Base-by-base conservation (phyloP, 129 eudicot species). In the Centella asiatica region DNA sequence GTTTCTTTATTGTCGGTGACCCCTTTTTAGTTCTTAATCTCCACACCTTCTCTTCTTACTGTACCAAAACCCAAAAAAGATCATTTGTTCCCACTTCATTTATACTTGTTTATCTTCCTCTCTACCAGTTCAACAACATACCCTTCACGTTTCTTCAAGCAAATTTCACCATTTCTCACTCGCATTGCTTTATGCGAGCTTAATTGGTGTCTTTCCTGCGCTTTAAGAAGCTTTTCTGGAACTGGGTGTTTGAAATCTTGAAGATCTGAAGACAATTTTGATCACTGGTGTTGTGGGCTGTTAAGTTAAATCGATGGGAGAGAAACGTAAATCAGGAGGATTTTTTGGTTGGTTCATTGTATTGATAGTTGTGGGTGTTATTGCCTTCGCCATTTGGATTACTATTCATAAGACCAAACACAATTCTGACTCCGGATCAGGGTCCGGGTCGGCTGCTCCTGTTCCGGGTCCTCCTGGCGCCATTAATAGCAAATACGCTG, bases 401-500 rank as follows among this genome's bases (percentile, higher is more conserved):
- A 64, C 73, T 17, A 45, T 77, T 51, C 73, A 62, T 53, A 77
- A 71, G 62, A 84, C 77, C 27, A 34, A n/a, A 7, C 44, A 75
- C 15, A 23, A 63, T 44, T 45, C 52, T 20, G 68, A 64, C n/a
- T 40, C 48, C 17, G n/a, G n/a, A n/a, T n/a, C n/a, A n/a, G n/a
- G n/a, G n/a, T n/a, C n/a, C n/a, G 27, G 6, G 5, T 48, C 54
- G 36, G 61, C 50, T 1, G 73, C 50, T 15, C 76, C 88, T 33
- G 88, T 80, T 65, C 86, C 92, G 0, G 92, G 95, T 31, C 84
- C 95, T 53, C 97, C 97, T 1, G 97, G 92, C 25, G 76, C 88
- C 29, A 69, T 81, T 52, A 65, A 69, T 22, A 53, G 77, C 76
- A 83, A 83, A 28, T 89, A 89, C 25, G 81, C 86, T 0, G 92